Evolutionary conservation across 768 basidiomycete genomes (phyloP).

Genomic region (Agrocybe pediades): DNA sequence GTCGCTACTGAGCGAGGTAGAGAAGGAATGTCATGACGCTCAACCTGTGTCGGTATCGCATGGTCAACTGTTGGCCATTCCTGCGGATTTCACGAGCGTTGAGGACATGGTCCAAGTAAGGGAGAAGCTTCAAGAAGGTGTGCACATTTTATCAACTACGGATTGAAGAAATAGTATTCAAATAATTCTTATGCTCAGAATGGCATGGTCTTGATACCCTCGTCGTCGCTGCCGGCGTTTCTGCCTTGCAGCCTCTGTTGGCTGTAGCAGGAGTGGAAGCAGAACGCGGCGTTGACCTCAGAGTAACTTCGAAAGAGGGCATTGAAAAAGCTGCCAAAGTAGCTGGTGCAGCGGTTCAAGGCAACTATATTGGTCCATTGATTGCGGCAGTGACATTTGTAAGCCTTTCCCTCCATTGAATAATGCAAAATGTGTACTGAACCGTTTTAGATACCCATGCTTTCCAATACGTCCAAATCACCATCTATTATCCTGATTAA

Average conservation of each 20-base stretch:
- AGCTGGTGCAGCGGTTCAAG: conserved; percentile 54
- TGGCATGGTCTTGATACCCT: conserved; percentile 87
- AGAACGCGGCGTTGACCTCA: conserved; percentile 28
- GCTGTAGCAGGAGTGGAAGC: conserved; percentile 61
- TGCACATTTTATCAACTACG: conserved; percentile 19
- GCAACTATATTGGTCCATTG: conserved; percentile 74
- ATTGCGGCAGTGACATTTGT: conserved; percentile 74
- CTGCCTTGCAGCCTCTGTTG: conserved; percentile 76
- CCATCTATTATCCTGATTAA: conserved; percentile 83
- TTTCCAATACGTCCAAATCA: conserved; percentile 59
- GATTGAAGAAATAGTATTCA: background rate
- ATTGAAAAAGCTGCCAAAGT: conserved; percentile 60
- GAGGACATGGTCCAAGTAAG: conserved; percentile 70
- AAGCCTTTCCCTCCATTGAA: conserved; percentile 23
- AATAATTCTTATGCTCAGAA: conserved; percentile 38
- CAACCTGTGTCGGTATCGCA: conserved; percentile 18
- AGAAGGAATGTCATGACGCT: conserved; percentile 52
- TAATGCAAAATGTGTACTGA: background rate
- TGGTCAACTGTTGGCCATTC: conserved; percentile 51
- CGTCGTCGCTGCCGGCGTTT: conserved; percentile 81
- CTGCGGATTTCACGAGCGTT: conserved; percentile 64
- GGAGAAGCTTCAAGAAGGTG: conserved; percentile 54
- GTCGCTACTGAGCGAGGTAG: conserved; percentile 57
- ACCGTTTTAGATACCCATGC: conserved; percentile 67
- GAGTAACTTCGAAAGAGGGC: conserved; percentile 51